phyloP scores from a whole-genome alignment of 1,284 basidiomycete species.

The Tilletia horrida region DNA sequence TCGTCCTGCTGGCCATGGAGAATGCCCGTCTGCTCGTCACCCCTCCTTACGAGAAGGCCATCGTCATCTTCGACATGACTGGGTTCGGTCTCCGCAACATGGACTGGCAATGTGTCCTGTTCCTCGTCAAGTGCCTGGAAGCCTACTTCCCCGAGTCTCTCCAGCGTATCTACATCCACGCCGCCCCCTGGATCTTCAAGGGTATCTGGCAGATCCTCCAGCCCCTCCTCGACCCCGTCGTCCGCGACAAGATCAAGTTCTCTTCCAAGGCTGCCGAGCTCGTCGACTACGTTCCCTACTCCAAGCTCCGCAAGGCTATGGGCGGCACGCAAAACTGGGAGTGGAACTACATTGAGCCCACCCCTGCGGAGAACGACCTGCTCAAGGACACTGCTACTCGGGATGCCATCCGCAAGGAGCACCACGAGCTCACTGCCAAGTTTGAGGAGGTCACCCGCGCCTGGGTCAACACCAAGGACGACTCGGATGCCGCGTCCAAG shows the following conservation, averaged over 20 bases:
- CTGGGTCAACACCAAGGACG: constrained; percentile 40
- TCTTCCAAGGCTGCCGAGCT: constrained; percentile 49
- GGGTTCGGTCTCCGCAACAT: constrained; percentile 55
- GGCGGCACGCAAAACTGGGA: constrained; percentile 55
- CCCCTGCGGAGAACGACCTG: constrained; percentile 48
- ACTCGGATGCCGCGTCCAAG: constrained; percentile 31
- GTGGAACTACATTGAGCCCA: constrained; percentile 54
- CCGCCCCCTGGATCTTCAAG: constrained; percentile 55
- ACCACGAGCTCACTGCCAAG: constrained; percentile 41
- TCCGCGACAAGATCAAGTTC: constrained; percentile 54
- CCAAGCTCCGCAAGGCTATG: constrained; percentile 52
- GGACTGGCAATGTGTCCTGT: constrained; percentile 54
- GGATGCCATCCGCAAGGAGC: constrained; percentile 43
- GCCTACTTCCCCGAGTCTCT: constrained; percentile 54
- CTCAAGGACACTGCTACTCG: constrained; percentile 49
- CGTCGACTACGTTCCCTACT: constrained; percentile 41
- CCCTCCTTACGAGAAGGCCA: constrained; percentile 49
- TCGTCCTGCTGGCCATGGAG: constrained; percentile 53
- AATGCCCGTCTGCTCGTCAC: constrained; percentile 49
- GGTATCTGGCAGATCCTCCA: constrained; percentile 54
- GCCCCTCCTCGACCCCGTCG: constrained; percentile 54
- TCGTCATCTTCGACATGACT: constrained; percentile 52
- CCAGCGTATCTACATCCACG: constrained; percentile 53
- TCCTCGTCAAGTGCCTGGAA: constrained; percentile 54
- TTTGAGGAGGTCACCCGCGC: constrained; percentile 43